Percentiles rank a stretch among this genome's conserved stretches.
phyloP scores from a whole-genome alignment of 192 early-diverging fungal genomes.

The Coemansia sp. region DNA sequence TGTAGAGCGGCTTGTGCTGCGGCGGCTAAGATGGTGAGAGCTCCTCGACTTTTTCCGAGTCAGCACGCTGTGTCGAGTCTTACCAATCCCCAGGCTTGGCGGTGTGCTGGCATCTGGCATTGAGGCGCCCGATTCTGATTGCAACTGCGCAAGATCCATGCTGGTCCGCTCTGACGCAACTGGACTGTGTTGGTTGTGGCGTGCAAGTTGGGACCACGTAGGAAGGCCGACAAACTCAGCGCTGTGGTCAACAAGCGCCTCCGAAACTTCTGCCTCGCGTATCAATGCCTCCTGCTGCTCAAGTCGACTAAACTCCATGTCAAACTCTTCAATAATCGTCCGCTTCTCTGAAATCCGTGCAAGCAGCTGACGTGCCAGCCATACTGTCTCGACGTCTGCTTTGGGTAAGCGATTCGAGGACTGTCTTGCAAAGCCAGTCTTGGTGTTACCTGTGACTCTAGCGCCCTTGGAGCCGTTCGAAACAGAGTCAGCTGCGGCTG shows the following conservation, averaged over 20 bases:
- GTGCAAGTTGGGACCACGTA: conserved; percentile 53
- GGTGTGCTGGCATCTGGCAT: conserved; percentile 27
- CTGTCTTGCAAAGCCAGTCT: neutral
- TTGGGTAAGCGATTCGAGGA: conserved; percentile 20
- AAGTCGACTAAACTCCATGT: conserved; percentile 50
- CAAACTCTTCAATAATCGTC: conserved; percentile 51
- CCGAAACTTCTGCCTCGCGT: conserved; percentile 37
- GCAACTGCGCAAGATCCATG: conserved; percentile 39
- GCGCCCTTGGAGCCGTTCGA: neutral
- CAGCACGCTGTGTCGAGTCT: conserved; percentile 14
- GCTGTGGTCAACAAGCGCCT: conserved; percentile 8
- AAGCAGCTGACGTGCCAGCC: conserved; percentile 53
- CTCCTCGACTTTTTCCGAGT: conserved; percentile 42
- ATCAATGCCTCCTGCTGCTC: conserved; percentile 48
- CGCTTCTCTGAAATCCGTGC: conserved; percentile 43
- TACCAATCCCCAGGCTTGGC: conserved; percentile 19
- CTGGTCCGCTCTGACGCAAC: conserved; percentile 47
- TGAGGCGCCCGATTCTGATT: conserved; percentile 50
- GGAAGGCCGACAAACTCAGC: conserved; percentile 29
- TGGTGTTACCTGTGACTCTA: neutral
- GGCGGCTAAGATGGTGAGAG: conserved; percentile 53
- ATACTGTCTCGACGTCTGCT: conserved; percentile 55
- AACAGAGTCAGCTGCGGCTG: conserved; percentile 1
- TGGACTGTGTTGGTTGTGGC: conserved; percentile 34
- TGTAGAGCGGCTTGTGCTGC: conserved; percentile 41